phyloP scores from a whole-genome alignment of 768 basidiomycete genomes.

The Podaxis sp. region DNA sequence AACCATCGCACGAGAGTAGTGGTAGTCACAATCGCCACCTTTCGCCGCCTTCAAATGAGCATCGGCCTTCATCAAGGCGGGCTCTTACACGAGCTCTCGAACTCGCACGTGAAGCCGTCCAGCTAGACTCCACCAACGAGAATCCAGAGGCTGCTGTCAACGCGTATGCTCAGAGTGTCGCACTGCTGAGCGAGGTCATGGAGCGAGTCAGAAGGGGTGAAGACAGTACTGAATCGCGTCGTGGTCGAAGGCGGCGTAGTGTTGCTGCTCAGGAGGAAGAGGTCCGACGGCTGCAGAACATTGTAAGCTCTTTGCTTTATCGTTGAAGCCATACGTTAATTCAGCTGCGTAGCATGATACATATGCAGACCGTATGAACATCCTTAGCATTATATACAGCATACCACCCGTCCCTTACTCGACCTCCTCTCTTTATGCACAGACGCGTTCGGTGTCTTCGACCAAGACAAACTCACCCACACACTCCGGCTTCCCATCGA shows the following conservation, averaged over 20 bases:
- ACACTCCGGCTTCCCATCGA: constrained; percentile 48
- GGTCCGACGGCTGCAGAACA: constrained; percentile 80
- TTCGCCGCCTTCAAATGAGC: constrained; percentile 30
- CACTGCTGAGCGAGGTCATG: constrained; percentile 90
- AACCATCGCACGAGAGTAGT: constrained; percentile 25
- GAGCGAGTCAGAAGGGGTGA: constrained; percentile 85
- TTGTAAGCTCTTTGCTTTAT: constrained; percentile 53
- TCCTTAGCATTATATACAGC: constrained; percentile 85
- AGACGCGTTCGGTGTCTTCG: constrained; percentile 38
- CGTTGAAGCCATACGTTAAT: constrained; percentile 14
- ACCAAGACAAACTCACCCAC: constrained; percentile 50
- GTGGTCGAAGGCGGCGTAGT: constrained; percentile 66
- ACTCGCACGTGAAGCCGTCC: constrained; percentile 86
- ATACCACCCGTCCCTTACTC: constrained; percentile 77
- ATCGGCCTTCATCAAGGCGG: constrained; percentile 75
- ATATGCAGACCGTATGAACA: constrained; percentile 92
- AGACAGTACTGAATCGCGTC: constrained; percentile 67
- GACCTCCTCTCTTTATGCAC: constrained; percentile 48
- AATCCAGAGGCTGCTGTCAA: constrained; percentile 87
- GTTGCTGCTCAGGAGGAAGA: constrained; percentile 92
- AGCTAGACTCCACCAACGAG: constrained; percentile 84
- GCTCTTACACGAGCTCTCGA: constrained; percentile 86
- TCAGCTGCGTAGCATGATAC: constrained; percentile 74
- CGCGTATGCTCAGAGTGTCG: constrained; percentile 85
- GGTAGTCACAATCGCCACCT: constrained; percentile 24